Percentiles rank a stretch among this genome's conserved stretches.
Conservation (phyloP, 108 stramenopile genomes). For the Fragilaria radians region DNA sequence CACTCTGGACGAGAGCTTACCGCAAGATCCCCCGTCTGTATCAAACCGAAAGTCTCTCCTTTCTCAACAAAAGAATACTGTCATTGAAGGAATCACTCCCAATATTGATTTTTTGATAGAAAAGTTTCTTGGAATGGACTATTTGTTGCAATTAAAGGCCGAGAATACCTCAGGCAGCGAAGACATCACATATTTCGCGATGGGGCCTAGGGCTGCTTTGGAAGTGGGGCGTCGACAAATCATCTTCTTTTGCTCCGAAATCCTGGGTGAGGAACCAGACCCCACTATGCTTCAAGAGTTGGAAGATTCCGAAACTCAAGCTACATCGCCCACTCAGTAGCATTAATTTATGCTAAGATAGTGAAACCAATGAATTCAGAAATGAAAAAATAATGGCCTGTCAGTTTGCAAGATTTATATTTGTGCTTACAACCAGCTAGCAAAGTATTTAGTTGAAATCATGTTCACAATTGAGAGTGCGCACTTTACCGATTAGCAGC, state of each 20-base stretch:
- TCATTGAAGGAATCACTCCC: constrained; percentile 33
- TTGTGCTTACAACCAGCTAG: too few species aligned
- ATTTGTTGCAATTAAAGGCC: constrained; percentile 66
- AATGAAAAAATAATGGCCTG: too few species aligned
- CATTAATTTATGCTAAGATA: too few species aligned
- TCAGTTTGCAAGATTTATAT: too few species aligned
- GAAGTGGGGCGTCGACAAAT: constrained; percentile 80
- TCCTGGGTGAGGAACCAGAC: constrained; percentile 75
- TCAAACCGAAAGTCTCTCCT: constrained; percentile 17
- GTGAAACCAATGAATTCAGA: too few species aligned
- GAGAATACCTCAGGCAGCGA: constrained; percentile 35
- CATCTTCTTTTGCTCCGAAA: constrained; percentile 71
- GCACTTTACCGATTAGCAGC: too few species aligned
- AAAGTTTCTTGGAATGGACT: constrained; percentile 65
- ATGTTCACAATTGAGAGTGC: too few species aligned
- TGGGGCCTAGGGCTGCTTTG: constrained; percentile 78
- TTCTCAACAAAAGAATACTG: not conserved
- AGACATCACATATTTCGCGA: constrained; percentile 54
- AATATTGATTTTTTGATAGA: constrained; percentile 67
- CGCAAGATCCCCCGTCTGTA: constrained; percentile 58
- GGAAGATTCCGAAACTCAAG: constrained; percentile 40
- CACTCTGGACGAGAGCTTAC: constrained; percentile 70
- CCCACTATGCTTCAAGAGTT: constrained; percentile 81
- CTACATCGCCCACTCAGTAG: not conserved
- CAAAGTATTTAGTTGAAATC: too few species aligned